Evolutionary conservation across 805 yeast species (phyloP), one percentile per base, ranked within the genome.

Genomic region (Ogataea neopini): DNA sequence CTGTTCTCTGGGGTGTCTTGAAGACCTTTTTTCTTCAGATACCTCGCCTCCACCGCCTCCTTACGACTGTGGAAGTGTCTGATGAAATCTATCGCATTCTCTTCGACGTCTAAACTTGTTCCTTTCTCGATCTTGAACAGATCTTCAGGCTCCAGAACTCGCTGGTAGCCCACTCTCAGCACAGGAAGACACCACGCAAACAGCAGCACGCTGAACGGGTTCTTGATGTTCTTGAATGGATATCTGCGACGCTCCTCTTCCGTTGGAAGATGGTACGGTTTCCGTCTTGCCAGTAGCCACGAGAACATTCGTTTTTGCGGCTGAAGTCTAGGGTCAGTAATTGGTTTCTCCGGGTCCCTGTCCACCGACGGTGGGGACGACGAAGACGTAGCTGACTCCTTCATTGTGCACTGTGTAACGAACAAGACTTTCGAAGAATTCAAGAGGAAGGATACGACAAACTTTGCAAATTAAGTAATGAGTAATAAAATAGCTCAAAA

Each of bases 151-250:
- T 78, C 80, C 41, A 87, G 68, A 0, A 89, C 83, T 57, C 95
- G 73, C 60, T 77, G 80, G 63, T 87, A 87, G 7, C 95, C 94
- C 6, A 77, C 76, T 18, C 67, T 66, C 71, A 88, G 65, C 25
- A 86, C 54, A 0, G 92, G 92, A 15, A 67, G 45, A 32, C 85
- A 70, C 94, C 95, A 87, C 74, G 82, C 72, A 59, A 84, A 81
- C 51, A 81, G 77, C 0, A 72, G 40, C 53, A 67, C 67, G 11
- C 74, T 71, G 9, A 81, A 44, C 13, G 70, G 43, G 43, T 74
- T 74, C 13, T 28, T 28, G 5, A 75, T 69, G 10, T 59, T 53
- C 23, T 56, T 49, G 44, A 62, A 67, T 0, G 86, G 86, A 58
- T 69, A 81, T 4, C 54, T 59, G 11, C 47, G 59, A 46, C 87